phyloP scores from a whole-genome alignment of 169 alveolate species.

The Condylostoma magnum region DNA sequence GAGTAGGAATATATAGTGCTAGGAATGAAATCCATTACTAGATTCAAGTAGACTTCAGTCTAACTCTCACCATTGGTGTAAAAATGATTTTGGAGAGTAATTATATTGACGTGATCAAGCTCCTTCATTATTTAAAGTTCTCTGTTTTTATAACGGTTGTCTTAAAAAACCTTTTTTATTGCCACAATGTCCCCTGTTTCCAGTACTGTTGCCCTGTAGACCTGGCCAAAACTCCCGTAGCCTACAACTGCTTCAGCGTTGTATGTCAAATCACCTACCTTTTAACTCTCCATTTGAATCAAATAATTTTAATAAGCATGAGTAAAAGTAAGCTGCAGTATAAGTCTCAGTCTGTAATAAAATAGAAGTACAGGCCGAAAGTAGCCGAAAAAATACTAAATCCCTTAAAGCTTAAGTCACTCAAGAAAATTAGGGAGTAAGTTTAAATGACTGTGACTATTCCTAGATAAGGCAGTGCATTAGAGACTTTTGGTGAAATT shows the following conservation, averaged over 20 bases:
- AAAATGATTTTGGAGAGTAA: slow-evolving; percentile 87
- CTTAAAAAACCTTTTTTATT: slow-evolving; percentile 36
- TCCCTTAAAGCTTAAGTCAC: too few relatives aligned
- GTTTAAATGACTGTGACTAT: too few relatives aligned
- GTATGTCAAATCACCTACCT: slow-evolving; percentile 41
- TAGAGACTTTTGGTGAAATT: too few relatives aligned
- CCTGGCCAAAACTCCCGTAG: slow-evolving; percentile 98
- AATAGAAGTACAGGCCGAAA: too few relatives aligned
- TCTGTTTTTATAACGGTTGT: slow-evolving; percentile 91
- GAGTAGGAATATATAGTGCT: slow-evolving; percentile 92
- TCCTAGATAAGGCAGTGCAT: too few relatives aligned
- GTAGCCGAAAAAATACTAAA: too few relatives aligned
- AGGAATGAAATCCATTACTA: slow-evolving; percentile 96
- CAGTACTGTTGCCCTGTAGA: slow-evolving; percentile 89
- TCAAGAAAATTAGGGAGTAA: too few relatives aligned
- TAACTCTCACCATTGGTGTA: slow-evolving; percentile 79
- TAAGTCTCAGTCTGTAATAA: too few relatives aligned
- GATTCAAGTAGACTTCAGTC: slow-evolving; percentile 88
- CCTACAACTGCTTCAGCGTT: slow-evolving; percentile 92
- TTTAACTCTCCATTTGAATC: too few relatives aligned
- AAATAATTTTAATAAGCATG: too few relatives aligned
- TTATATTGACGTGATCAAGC: slow-evolving; percentile 91
- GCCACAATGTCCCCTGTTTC: not conserved
- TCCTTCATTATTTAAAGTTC: slow-evolving; percentile 93
- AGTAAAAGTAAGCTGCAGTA: too few relatives aligned